Conservation (phyloP, 2,329 filamentous ascomycete genomes). For the Talaromyces sp. region DNA sequence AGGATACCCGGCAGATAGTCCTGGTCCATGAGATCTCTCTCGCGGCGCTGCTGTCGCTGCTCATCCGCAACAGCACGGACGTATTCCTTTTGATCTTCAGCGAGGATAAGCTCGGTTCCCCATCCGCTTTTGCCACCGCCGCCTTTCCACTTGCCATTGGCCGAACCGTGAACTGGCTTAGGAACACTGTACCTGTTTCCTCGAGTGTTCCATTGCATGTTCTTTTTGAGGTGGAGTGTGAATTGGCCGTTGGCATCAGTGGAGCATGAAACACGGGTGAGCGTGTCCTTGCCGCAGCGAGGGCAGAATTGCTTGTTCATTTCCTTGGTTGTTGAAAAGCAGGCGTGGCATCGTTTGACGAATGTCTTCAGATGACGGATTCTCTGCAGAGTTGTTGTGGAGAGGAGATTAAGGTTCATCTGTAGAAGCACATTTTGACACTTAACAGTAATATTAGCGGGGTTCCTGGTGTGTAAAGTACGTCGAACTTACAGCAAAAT, state of each 20-base stretch:
- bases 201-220: slow-evolving; percentile 93
- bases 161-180: slow-evolving; percentile 75
- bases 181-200: slow-evolving; percentile 91
- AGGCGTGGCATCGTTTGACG: slow-evolving; percentile 88
- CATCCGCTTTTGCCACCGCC: slow-evolving; percentile 79
- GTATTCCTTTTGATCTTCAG: slow-evolving; percentile 97
- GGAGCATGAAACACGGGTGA: slow-evolving; percentile 79
- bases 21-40: slow-evolving; percentile 87
- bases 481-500: slow-evolving; percentile 73
- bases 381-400: slow-evolving; percentile 65
- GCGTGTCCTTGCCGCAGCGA: slow-evolving; percentile 78
- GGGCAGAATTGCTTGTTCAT: slow-evolving; percentile 90
- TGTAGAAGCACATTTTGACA: slow-evolving; percentile 85
- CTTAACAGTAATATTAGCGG: slow-evolving; percentile 13
- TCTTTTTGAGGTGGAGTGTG: slow-evolving; percentile 80
- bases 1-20: slow-evolving; percentile 84
- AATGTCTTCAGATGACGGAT: slow-evolving; percentile 83
- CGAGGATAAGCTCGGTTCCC: slow-evolving; percentile 76
- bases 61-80: slow-evolving; percentile 58
- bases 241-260: slow-evolving; percentile 78
- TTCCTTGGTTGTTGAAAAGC: slow-evolving; percentile 78
- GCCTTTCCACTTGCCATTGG: slow-evolving; percentile 67
- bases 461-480: not conserved
- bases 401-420: slow-evolving; percentile 88
- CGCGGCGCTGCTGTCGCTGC: slow-evolving; percentile 54